These are phyloP conservation scores for Pleurotus citrinopileatus DNA, from an alignment of 768 basidiomycete genomes.

Conservation along the genomic window DNA sequence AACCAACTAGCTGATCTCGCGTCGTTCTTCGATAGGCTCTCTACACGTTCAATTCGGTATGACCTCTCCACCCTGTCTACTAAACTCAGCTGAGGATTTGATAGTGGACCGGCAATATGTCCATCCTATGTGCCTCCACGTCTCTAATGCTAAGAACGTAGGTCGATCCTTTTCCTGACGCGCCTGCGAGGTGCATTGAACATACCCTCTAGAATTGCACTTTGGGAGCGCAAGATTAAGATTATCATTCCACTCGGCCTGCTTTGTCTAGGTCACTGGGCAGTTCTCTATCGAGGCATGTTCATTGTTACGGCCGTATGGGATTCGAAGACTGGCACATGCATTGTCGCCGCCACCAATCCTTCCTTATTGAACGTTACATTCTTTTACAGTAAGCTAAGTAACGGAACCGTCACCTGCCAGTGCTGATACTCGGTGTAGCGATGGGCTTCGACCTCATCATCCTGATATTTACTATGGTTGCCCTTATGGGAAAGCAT, in stretches of 20 bases:
- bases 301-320: conserved; percentile 60
- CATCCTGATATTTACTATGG: conserved; percentile 53
- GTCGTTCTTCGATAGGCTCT: conserved; percentile 40
- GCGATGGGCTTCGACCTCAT: conserved; percentile 71
- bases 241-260: conserved; percentile 48
- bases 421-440: conserved; percentile 21
- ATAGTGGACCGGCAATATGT: conserved; percentile 64
- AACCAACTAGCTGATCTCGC: neutral
- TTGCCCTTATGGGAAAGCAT: conserved; percentile 50
- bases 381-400: conserved; percentile 65
- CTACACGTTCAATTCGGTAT: conserved; percentile 67
- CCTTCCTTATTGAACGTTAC: conserved; percentile 58
- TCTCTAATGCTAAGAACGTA: conserved; percentile 72
- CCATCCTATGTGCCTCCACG: conserved; percentile 63
- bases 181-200: too few species aligned
- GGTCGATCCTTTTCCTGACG: conserved; percentile 17
- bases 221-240: conserved; percentile 62
- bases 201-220: conserved; percentile 65
- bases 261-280: conserved; percentile 64
- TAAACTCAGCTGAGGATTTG: conserved; percentile 5
- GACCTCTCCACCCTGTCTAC: conserved; percentile 14
- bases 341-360: conserved; percentile 51
- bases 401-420: neutral
- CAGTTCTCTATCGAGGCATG: conserved; percentile 66
- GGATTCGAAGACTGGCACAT: conserved; percentile 36